Conservation (phyloP, 805 yeast genomes). For the Osmozyma mogii region DNA sequence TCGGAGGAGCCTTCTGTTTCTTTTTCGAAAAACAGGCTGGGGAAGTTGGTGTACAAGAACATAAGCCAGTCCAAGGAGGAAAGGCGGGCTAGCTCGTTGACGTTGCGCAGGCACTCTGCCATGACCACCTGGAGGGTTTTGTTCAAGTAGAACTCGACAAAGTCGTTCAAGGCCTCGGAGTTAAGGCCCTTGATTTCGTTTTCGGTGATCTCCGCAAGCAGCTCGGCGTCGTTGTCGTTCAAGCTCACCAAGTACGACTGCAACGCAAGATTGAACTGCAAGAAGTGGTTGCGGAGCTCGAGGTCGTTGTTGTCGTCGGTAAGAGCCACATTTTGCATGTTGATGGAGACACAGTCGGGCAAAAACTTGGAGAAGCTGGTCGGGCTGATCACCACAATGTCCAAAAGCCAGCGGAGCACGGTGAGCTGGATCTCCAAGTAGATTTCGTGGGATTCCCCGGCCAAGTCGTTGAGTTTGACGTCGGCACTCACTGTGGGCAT, state of each 20-base stretch:
- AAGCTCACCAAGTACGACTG: conserved; percentile 25
- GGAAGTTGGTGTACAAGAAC: conserved; percentile 64
- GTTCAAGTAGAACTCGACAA: conserved; percentile 29
- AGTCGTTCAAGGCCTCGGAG: conserved; percentile 32
- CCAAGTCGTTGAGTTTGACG: conserved; percentile 16
- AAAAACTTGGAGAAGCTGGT: conserved; percentile 63
- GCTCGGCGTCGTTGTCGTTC: conserved; percentile 13
- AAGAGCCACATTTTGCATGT: conserved; percentile 38
- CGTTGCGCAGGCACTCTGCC: conserved; percentile 40
- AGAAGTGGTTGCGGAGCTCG: conserved; percentile 29
- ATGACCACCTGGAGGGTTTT: conserved; percentile 65
- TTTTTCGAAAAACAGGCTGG: conserved; percentile 22
- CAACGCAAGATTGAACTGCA: conserved; percentile 26
- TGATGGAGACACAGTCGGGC: conserved; percentile 65
- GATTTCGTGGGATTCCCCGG: conserved; percentile 31
- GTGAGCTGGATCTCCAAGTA: conserved; percentile 62
- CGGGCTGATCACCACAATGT: conserved; percentile 67
- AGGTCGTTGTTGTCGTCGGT: conserved; percentile 29
- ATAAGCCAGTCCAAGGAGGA: conserved; percentile 88
- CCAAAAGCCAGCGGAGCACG: conserved; percentile 75
- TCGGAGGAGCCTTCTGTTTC: conserved; percentile 12
- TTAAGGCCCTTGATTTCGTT: conserved; percentile 41
- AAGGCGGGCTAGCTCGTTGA: conserved; percentile 69
- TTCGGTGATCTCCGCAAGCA: conserved; percentile 40
- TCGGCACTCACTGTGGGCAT: conserved; percentile 37